Evolutionary conservation across 2,329 filamentous ascomycete genomes (phyloP).

Genomic region (Bretziella fagacearum): DNA sequence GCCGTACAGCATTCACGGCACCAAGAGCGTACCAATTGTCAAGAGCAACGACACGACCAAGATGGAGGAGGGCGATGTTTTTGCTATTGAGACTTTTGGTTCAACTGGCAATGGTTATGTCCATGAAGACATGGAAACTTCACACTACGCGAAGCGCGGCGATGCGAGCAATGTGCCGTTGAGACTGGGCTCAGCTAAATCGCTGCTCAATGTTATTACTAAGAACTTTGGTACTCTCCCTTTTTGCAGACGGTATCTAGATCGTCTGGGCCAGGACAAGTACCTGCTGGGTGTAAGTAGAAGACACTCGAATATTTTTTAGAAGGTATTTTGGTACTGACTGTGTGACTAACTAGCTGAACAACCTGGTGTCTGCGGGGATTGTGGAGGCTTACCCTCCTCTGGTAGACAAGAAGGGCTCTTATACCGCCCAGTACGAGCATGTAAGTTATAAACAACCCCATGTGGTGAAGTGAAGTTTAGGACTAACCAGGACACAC

Average conservation of each 20-base stretch:
- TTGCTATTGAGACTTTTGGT: conserved; percentile 71
- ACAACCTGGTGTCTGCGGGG: conserved; percentile 58
- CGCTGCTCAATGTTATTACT: conserved; percentile 63
- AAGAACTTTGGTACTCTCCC: conserved; percentile 81
- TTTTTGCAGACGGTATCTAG: conserved; percentile 69
- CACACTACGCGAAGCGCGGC: conserved; percentile 56
- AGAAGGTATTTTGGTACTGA: too few relatives aligned
- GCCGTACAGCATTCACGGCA: conserved; percentile 61
- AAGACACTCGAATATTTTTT: conserved; percentile 17
- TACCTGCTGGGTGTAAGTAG: conserved; percentile 62
- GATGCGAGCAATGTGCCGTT: conserved; percentile 44
- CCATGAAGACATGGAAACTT: conserved; percentile 60
- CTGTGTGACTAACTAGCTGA: conserved; percentile 35
- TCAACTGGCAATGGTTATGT: conserved; percentile 65
- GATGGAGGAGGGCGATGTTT: conserved; percentile 73
- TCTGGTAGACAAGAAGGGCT: conserved; percentile 69
- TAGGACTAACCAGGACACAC: background rate
- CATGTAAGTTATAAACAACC: conserved; percentile 46
- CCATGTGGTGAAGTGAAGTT: background rate
- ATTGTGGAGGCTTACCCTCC: conserved; percentile 76
- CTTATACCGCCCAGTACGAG: conserved; percentile 76
- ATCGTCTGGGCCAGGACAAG: conserved; percentile 75
- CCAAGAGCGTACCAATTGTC: conserved; percentile 65
- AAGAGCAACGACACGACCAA: conserved; percentile 61
- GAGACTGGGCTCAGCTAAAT: conserved; percentile 58